Evolutionary conservation across 257 asterid genomes (phyloP).

Genomic region (Jaltomata sinuosa): DNA sequence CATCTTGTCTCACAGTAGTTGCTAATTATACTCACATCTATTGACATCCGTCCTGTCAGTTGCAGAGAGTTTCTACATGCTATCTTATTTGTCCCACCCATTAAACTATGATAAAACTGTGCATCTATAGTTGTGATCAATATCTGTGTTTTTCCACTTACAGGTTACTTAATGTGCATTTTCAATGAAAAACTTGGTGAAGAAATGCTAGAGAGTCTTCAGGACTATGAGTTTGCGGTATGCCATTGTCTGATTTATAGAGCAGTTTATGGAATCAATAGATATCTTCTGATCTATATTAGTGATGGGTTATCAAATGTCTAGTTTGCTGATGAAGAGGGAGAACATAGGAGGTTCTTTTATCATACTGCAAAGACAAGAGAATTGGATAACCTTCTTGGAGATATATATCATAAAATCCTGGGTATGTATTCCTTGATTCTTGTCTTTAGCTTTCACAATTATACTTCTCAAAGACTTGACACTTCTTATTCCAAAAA

Average conservation of each 20-base stretch:
- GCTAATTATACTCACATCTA: background rate
- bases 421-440: conserved; percentile 44
- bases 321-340: conserved; percentile 84
- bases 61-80: background rate
- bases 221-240: conserved; percentile 88
- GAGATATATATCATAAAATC: conserved; percentile 93
- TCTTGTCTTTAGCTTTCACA: conserved; percentile 4
- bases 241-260: conserved; percentile 21
- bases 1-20: background rate
- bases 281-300: conserved; percentile 11
- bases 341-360: conserved; percentile 66
- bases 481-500: background rate
- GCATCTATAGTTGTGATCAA: background rate
- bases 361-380: conserved; percentile 86
- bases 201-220: conserved; percentile 52
- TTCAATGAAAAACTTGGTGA: conserved; percentile 71
- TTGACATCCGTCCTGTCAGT: background rate
- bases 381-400: conserved; percentile 82
- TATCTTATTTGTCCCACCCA: background rate
- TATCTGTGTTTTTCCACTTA: conserved; percentile 11
- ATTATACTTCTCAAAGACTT: conserved; percentile 4
- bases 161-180: conserved; percentile 96
- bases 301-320: conserved; percentile 19
- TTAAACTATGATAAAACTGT: background rate
- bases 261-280: background rate